Evolutionary conservation across 148 eudicot genomes (phyloP).

Genomic region (Simmondsia chinensis): DNA sequence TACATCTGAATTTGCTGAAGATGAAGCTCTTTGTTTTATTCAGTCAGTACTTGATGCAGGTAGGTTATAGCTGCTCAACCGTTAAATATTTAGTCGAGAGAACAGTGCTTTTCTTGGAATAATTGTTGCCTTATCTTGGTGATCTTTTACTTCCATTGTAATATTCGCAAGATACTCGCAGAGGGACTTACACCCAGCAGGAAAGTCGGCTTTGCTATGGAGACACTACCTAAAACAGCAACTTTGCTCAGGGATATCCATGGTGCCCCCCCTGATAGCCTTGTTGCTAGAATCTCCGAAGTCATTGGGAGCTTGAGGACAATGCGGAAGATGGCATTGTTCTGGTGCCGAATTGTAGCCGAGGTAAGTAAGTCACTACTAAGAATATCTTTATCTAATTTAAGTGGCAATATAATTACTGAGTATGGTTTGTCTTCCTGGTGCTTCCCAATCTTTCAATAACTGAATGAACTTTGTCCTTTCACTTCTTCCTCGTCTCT

Average conservation of each 20-base stretch:
- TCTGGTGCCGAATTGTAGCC: conserved; percentile 69
- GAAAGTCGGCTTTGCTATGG: conserved; percentile 40
- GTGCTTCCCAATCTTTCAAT: too few species aligned
- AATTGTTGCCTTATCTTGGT: conserved; percentile 18
- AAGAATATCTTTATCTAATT: conserved; percentile 2
- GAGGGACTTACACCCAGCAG: conserved; percentile 67
- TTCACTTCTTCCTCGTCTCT: too few species aligned
- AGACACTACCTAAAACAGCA: conserved; percentile 28
- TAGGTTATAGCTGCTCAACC: conserved; percentile 25
- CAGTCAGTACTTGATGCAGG: conserved; percentile 63
- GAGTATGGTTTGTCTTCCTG: too few species aligned
- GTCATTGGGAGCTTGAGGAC: conserved; percentile 81
- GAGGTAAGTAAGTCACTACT: conserved; percentile 54
- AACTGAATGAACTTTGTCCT: too few species aligned
- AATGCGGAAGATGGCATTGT: conserved; percentile 62
- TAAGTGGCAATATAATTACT: too few species aligned
- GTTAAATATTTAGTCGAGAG: not conserved
- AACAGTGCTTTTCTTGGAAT: not conserved
- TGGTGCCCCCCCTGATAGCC: conserved; percentile 74
- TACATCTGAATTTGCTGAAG: conserved; percentile 50
- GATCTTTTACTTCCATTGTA: conserved; percentile 60
- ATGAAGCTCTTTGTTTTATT: conserved; percentile 54
- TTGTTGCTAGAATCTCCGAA: conserved; percentile 78
- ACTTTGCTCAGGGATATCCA: conserved; percentile 75
- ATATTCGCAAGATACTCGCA: conserved; percentile 81